A percentile compares a stretch with the other conserved stretches of the same genome.
phyloP scores from a whole-genome alignment of 805 yeast species.

The Myxozyma vanderwaltii region DNA sequence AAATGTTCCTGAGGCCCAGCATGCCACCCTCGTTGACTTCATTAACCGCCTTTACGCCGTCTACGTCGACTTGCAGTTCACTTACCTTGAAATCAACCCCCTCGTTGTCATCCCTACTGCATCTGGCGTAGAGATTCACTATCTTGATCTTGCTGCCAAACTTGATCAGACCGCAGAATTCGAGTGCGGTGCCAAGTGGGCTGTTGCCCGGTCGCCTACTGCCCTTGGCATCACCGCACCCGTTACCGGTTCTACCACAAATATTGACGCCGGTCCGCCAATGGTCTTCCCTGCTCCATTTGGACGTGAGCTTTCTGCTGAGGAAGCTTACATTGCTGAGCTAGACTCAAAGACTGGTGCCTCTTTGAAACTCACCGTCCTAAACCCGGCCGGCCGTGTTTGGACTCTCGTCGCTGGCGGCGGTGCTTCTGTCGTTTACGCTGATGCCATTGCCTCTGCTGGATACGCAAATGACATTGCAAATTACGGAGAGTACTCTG shows the following conservation, averaged over 20 bases:
- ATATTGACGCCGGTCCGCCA: conserved; percentile 51
- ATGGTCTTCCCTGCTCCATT: conserved; percentile 54
- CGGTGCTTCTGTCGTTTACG: conserved; percentile 53
- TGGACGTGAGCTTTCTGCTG: conserved; percentile 50
- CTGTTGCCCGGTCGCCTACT: conserved; percentile 49
- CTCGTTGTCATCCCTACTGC: conserved; percentile 48
- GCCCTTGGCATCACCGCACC: conserved; percentile 43
- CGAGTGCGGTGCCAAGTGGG: conserved; percentile 55
- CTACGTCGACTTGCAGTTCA: conserved; percentile 51
- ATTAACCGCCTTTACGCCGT: conserved; percentile 52
- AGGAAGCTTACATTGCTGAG: conserved; percentile 53
- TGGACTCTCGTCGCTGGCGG: conserved; percentile 55
- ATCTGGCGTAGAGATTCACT: conserved; percentile 48
- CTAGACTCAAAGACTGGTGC: conserved; percentile 54
- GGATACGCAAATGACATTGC: conserved; percentile 51
- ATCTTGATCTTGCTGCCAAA: conserved; percentile 52
- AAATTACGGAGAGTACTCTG: conserved; percentile 53
- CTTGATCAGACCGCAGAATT: conserved; percentile 53
- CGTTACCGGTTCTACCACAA: conserved; percentile 35
- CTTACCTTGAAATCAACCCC: conserved; percentile 52
- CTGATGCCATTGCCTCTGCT: conserved; percentile 52
- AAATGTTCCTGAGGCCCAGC: conserved; percentile 48
- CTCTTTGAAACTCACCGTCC: conserved; percentile 49
- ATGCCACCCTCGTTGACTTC: conserved; percentile 47
- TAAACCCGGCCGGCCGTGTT: conserved; percentile 49